Evolutionary conservation across 345 rosid genomes (phyloP), one percentile per base, ranked within the genome.

Genomic region (Orychophragmus violaceus): DNA sequence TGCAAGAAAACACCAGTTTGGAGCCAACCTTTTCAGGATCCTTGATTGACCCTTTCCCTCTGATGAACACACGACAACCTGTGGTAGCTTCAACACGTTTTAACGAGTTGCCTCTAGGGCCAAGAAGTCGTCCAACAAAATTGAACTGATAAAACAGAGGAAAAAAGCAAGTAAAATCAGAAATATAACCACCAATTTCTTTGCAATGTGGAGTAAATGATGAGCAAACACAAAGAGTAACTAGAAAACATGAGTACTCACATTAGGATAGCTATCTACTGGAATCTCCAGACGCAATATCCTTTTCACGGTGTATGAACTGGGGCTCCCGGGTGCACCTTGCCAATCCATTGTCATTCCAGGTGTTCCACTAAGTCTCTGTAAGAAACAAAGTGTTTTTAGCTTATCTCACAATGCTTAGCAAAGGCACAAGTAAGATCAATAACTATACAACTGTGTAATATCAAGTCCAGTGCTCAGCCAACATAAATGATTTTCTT

Each of bases 321-420:
- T 90, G 41, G 99, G 99, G 64, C 99, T 94, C 50, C 97, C 93
- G 1, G 95, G 96, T 28, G 97, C 97, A 59, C 96, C 86, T 85
- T 90, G 97, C 99, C 99, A 94, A 70, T 94, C 99, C 97, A 94
- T 94, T 22, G 95, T 88, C 99, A 94, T 90, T 64, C 96, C 99
- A 61, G 88, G 88, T 29, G 91, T 89, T 53, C 96, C 95, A 73
- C 95, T 78, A 77, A 85, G 69, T 77, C 97, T 87, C 99, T 74
- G 65, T 6, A 24, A 7, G 8, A 45, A 16, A 61, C 3, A 1
- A 1, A 44, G 28, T 52, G 33, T 7, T 35, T 42, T 60, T 52
- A 67, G 68, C 50, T 32, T 0, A 41, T 73, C 49, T 16, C 67
- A 48, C 28, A 8, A 14, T 27, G 52, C 19, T 35, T 35, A 54